Evolutionary conservation across 2,329 filamentous ascomycete genomes (phyloP), one percentile per base, ranked within the genome.

Genomic region (Penicillium brevicompactum): DNA sequence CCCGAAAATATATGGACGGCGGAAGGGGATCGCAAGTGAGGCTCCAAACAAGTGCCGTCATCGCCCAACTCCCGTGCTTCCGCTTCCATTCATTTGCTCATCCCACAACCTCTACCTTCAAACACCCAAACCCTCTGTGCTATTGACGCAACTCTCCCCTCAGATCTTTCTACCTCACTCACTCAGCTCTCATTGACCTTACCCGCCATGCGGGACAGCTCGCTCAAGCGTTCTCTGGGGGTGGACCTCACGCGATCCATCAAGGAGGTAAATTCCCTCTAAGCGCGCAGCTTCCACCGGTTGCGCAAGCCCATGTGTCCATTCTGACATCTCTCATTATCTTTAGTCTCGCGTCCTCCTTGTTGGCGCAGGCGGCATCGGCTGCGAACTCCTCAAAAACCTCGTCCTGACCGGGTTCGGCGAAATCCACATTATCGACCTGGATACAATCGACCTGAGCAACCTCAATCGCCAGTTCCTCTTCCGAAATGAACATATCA

Each of bases 401-500:
- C 86, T 99, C 54, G 91, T 93, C 43, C 87, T 96, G 46, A 89
- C 87, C 42, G 92, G 93, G 63, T 99, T 96, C 66, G 91, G 91
- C 62, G 90, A 96, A 76, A 87, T 97, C 48, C 90, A 96, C 74
- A 88, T 97, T 44, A 91, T 99, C 64, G 94, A 99, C 74, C 89
- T 99, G 57, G 94, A 99, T 74, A 99, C 94, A 1, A 97, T 99
- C 77, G 94, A 99, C 71, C 83, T 99, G 21, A 96, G 92, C 77
- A 99, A 99, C 71, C 83, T 99, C 48, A 99, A 99, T 68, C 90
- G 94, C 52, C 94, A 99, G 74, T 99, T 99, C 69, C 86, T 99
- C 46, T 99, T 99, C 75, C 86, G 92, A 58, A 89, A 93, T 67
- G 92, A 97, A 72, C 94, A 99, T 70, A 97, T 99, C 76, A 97